Evolutionary conservation across 805 yeast genomes (phyloP).

Genomic region (Hanseniaspora occidentalis): DNA sequence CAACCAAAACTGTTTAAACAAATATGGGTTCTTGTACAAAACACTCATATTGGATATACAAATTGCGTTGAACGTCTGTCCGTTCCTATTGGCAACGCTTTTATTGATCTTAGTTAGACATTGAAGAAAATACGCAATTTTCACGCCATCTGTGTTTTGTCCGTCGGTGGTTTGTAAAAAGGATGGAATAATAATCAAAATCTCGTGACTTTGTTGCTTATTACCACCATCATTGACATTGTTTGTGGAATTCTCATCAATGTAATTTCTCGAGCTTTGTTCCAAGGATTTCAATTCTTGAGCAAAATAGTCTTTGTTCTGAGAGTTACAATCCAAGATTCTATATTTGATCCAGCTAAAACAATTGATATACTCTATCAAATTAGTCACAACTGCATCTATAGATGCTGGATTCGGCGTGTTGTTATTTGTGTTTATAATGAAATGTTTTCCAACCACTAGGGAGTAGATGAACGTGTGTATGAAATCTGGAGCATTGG

Average conservation of each 20-base stretch:
- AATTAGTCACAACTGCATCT: background rate
- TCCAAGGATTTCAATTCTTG: background rate
- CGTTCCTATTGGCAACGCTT: background rate
- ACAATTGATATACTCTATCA: background rate
- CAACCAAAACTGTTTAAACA: conserved; percentile 6
- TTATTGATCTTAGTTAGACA: background rate
- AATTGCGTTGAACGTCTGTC: background rate
- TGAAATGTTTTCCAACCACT: background rate
- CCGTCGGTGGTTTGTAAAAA: no score
- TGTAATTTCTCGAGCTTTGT: no score
- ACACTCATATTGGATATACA: conserved; percentile 3
- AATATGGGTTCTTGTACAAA: conserved; percentile 2
- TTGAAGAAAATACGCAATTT: conserved; percentile 1
- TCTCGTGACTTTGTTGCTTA: background rate
- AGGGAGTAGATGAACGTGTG: background rate
- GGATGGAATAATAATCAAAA: background rate
- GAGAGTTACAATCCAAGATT: background rate
- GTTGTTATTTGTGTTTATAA: background rate
- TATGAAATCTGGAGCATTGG: background rate
- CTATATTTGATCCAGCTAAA: background rate
- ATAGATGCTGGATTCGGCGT: background rate
- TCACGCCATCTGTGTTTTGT: background rate
- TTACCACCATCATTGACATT: no score
- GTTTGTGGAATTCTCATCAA: no score
- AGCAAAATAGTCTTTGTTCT: background rate